A percentile compares a stretch with the other conserved stretches of the same genome.
phyloP scores from a whole-genome alignment of 805 yeast species.

The Scheffersomyces lignosus region DNA sequence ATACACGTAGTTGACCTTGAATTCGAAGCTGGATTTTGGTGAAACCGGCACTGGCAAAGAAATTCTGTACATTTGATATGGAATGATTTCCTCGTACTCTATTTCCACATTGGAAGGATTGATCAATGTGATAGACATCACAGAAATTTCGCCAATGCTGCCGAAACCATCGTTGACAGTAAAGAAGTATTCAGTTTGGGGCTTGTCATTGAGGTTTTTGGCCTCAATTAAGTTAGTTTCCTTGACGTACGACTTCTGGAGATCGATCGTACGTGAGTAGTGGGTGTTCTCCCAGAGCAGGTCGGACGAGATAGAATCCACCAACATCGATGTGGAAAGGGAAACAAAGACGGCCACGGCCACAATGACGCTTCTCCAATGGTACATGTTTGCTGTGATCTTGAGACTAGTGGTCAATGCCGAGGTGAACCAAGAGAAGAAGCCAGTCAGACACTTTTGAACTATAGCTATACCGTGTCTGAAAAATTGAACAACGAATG shows the following conservation, averaged over 20 bases:
- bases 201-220: constrained; percentile 56
- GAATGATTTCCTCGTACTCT: neutral
- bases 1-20: constrained; percentile 51
- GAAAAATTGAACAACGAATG: too few species aligned
- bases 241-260: constrained; percentile 62
- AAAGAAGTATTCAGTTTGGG: constrained; percentile 56
- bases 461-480: constrained; percentile 1
- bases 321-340: neutral
- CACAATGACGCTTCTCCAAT: neutral
- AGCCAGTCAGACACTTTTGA: neutral
- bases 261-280: constrained; percentile 59
- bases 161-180: constrained; percentile 55
- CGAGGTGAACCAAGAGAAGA: constrained; percentile 1
- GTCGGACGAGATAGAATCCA: constrained; percentile 5
- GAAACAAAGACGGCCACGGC: neutral
- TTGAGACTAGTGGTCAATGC: neutral
- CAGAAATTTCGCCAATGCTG: constrained; percentile 40
- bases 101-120: neutral
- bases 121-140: constrained; percentile 37
- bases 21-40: constrained; percentile 53
- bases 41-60: constrained; percentile 64
- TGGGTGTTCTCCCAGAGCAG: constrained; percentile 57
- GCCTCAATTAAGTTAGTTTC: constrained; percentile 58
- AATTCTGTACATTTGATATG: constrained; percentile 38
- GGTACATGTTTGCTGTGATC: neutral